Percentiles rank a stretch among this genome's conserved stretches.
Evolutionary conservation across 2,329 filamentous ascomycete species (phyloP).

Genomic region (Aspergillus sp.): DNA sequence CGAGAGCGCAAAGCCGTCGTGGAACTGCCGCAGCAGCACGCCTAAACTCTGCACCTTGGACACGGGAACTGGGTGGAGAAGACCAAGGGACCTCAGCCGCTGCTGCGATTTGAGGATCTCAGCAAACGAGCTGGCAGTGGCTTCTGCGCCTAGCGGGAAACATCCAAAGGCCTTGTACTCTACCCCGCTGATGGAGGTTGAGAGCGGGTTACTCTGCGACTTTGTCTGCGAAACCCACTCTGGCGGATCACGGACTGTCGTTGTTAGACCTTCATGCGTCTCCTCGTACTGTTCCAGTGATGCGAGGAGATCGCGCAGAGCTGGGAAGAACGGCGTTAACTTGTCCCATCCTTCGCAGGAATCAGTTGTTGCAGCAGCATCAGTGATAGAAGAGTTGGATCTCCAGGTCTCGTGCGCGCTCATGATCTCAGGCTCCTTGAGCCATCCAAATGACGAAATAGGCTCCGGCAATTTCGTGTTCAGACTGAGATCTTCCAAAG

Average conservation of each 20-base stretch:
- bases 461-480: slow-evolving; percentile 38
- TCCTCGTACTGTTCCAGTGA: slow-evolving; percentile 24
- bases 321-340: slow-evolving; percentile 28
- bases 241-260: slow-evolving; percentile 28
- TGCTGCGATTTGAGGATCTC: slow-evolving; percentile 48
- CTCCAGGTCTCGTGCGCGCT: slow-evolving; percentile 45
- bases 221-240: slow-evolving; percentile 34
- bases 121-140: slow-evolving; percentile 42
- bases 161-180: slow-evolving; percentile 45
- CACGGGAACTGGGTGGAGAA: slow-evolving; percentile 41
- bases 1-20: slow-evolving; percentile 25
- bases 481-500: slow-evolving; percentile 36
- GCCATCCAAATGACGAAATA: slow-evolving; percentile 48
- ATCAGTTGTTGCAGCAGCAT: slow-evolving; percentile 7
- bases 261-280: slow-evolving; percentile 6
- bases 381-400: slow-evolving; percentile 28
- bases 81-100: slow-evolving; percentile 40
- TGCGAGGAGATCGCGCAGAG: slow-evolving; percentile 24
- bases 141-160: slow-evolving; percentile 49
- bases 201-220: slow-evolving; percentile 37
- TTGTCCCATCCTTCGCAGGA: slow-evolving; percentile 25
- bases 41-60: slow-evolving; percentile 37
- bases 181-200: slow-evolving; percentile 37
- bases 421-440: slow-evolving; percentile 49
- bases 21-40: slow-evolving; percentile 31